phyloP scores from a whole-genome alignment of 1,284 basidiomycete genomes.

The Ustilago tritici region DNA sequence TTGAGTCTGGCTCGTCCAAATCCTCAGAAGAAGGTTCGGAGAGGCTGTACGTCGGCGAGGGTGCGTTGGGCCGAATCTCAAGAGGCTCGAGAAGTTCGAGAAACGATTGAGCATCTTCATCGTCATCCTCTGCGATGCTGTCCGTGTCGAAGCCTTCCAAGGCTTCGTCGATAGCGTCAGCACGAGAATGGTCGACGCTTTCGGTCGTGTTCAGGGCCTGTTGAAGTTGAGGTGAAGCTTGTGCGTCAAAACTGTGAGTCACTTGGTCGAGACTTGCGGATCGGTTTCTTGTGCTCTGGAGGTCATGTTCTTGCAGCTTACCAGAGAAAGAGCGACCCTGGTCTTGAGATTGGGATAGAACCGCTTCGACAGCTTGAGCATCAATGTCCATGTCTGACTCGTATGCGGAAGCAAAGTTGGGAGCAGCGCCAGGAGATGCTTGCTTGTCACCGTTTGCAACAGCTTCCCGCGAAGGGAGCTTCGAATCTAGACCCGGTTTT shows the following conservation, averaged over 20 bases:
- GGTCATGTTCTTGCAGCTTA: slow-evolving; percentile 26
- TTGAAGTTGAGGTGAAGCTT: not conserved
- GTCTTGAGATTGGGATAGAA: not conserved
- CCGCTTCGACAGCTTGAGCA: not conserved
- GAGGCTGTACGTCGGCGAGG: not conserved
- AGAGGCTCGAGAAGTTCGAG: slow-evolving; percentile 31
- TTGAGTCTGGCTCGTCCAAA: not conserved
- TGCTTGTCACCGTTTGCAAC: not conserved
- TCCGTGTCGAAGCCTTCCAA: slow-evolving; percentile 2
- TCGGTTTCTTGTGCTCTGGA: not conserved
- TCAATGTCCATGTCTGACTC: slow-evolving; percentile 27
- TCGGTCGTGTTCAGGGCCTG: not conserved
- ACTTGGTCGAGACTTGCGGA: not conserved
- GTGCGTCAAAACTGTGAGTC: slow-evolving; percentile 1
- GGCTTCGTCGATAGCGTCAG: not conserved
- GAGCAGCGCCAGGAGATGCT: not conserved
- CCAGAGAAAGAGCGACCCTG: not conserved
- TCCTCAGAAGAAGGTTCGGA: slow-evolving; percentile 23
- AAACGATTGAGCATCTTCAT: slow-evolving; percentile 35
- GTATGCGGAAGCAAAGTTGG: not conserved
- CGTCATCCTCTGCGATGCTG: slow-evolving; percentile 21
- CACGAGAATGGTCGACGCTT: not conserved
- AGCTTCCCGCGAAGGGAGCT: not conserved
- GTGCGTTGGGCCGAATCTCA: not conserved
- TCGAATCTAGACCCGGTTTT: not conserved